These are phyloP conservation scores for Candida tallmaniae DNA, from an alignment of 805 yeast species.

Conservation along the genomic window DNA sequence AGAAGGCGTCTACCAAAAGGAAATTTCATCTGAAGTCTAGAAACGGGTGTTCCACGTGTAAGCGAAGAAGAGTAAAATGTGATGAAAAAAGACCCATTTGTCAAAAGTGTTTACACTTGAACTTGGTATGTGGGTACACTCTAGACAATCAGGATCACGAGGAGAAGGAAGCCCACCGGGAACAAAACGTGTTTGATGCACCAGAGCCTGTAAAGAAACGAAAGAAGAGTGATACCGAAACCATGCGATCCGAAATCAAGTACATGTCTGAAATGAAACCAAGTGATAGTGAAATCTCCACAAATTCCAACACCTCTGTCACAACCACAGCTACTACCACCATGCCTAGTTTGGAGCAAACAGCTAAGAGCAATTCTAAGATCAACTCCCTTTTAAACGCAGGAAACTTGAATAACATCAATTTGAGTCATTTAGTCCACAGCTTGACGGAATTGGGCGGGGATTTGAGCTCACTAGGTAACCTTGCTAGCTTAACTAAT, in stretches of 20 bases:
- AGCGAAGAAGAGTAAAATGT: slow-evolving; percentile 85
- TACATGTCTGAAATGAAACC: neutral
- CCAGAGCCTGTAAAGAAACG: neutral
- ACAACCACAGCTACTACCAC: too few relatives aligned
- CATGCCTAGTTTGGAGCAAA: neutral
- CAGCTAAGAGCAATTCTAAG: slow-evolving; percentile 1
- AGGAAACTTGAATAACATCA: slow-evolving; percentile 39
- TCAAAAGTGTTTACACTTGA: slow-evolving; percentile 73
- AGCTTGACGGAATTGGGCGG: slow-evolving; percentile 33
- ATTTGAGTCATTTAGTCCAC: slow-evolving; percentile 39
- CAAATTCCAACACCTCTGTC: too few relatives aligned
- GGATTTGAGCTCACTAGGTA: slow-evolving; percentile 32
- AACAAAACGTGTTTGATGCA: neutral
- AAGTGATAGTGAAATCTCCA: neutral
- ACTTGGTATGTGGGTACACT: slow-evolving; percentile 66
- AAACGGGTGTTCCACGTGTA: slow-evolving; percentile 86
- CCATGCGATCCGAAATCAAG: neutral
- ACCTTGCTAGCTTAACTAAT: slow-evolving; percentile 34
- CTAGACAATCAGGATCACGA: neutral
- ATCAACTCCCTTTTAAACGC: slow-evolving; percentile 19
- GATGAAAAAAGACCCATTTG: slow-evolving; percentile 83
- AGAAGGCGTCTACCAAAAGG: slow-evolving; percentile 60
- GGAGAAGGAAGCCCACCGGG: too few relatives aligned
- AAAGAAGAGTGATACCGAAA: neutral
- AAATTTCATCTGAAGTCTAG: slow-evolving; percentile 87